Evolutionary conservation across 2,329 filamentous ascomycete species (phyloP), one percentile per base, ranked within the genome.

Genomic region (Alternaria sp.): DNA sequence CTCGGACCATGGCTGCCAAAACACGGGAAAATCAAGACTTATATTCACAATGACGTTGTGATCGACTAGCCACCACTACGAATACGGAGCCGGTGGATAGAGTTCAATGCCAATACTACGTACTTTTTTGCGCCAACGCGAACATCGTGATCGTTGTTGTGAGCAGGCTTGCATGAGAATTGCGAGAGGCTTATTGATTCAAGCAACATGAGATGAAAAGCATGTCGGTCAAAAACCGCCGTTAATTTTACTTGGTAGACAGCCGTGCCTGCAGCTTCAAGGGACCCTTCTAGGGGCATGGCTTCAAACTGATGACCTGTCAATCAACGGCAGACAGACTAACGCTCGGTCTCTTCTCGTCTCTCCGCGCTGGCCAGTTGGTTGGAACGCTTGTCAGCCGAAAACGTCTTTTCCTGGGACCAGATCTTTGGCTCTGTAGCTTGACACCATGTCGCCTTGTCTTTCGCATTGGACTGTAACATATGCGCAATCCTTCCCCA

Each of bases 351-450:
- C 56, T 59, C 63, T 65, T 57, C 45, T 68, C 63, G 62, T 48
- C 65, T 71, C 73, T 76, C 73, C 69, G 62, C 74, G 67, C 59
- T 63, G 59, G 71, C 74, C 72, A 68, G 43, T 60, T 59, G 58
- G 58, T 63, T 66, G 73, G 74, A 68, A 74, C 66, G 40, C 30
- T 55, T 22, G 25, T 43, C 51, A 54, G 54, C 60, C 48, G 49
- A 41, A 41, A 59, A 58, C 59, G 60, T 52, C 45, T 60, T 49
- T 54, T 52, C 53, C 50, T 53, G 45, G 22, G 50, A 55, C 56
- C 63, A 63, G 49, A 56, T 63, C 52, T 44, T 20, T 48, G 56
- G 43, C 57, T 25, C 38, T 41, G 60, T 60, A 34, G 60, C 60
- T 62, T 45, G 59, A 43, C 59, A 43, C 11, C 12, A 4, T 25